phyloP scores from a whole-genome alignment of 352 stramenopile genomes.

The Phytophthora crassamura region DNA sequence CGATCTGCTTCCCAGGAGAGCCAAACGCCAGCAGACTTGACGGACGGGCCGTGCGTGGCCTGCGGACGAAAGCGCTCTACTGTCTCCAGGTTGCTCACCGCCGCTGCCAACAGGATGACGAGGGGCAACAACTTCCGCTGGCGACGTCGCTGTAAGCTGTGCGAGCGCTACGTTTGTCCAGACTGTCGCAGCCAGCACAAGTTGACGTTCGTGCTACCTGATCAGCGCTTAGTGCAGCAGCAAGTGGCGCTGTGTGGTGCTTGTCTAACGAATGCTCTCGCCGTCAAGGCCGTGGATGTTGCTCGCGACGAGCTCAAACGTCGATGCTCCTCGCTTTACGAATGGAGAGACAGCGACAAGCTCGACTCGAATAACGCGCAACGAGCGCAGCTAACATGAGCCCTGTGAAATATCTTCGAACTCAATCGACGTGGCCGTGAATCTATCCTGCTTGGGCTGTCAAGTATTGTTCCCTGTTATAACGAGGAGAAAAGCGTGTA shows the following conservation, averaged over 20 bases:
- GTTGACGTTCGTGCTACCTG: conserved; percentile 39
- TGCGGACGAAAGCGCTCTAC: conserved; percentile 39
- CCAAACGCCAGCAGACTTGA: conserved; percentile 24
- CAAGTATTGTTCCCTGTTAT: no score
- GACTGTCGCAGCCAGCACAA: conserved; percentile 50
- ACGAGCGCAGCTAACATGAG: conserved; percentile 37
- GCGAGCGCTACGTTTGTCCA: conserved; percentile 55
- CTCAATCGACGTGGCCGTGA: not conserved
- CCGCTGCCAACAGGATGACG: conserved; percentile 17
- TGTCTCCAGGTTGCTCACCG: conserved; percentile 24
- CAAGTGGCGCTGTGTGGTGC: conserved; percentile 30
- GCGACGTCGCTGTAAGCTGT: conserved; percentile 45
- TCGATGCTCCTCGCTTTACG: conserved; percentile 30
- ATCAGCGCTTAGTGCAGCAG: conserved; percentile 40
- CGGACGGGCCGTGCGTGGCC: conserved; percentile 34
- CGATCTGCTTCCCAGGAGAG: conserved; percentile 18
- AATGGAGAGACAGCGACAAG: conserved; percentile 39
- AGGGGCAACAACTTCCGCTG: conserved; percentile 21
- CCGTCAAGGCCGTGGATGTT: conserved; percentile 32
- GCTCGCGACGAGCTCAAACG: conserved; percentile 36
- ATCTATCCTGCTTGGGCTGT: not conserved
- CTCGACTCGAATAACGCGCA: conserved; percentile 23
- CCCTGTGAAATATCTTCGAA: no score
- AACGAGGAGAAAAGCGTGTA: not conserved
- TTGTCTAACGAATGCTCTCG: conserved; percentile 31